phyloP scores from a whole-genome alignment of 2,329 filamentous ascomycete genomes.

The Zasmidium cellare region DNA sequence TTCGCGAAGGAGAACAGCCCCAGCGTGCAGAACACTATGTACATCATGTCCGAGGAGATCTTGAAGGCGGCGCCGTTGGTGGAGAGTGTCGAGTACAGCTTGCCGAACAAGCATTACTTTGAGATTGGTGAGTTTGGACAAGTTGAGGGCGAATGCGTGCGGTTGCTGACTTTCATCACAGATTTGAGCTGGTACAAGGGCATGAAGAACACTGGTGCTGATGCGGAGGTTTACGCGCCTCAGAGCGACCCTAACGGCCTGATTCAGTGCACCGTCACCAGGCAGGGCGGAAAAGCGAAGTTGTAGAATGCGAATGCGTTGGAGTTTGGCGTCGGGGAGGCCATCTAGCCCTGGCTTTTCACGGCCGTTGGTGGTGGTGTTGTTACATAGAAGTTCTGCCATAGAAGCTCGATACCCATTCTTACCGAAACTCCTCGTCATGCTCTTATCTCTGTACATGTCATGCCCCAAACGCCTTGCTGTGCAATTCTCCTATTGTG shows the following conservation, averaged over 20 bases:
- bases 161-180: constrained; percentile 38
- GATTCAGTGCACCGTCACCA: constrained; percentile 86
- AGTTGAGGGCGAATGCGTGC: neutral
- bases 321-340: neutral
- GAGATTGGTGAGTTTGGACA: constrained; percentile 70
- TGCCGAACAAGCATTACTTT: constrained; percentile 99
- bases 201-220: constrained; percentile 88
- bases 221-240: constrained; percentile 93
- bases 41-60: constrained; percentile 93
- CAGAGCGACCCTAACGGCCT: constrained; percentile 92
- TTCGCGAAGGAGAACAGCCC: constrained; percentile 90
- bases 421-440: constrained; percentile 3
- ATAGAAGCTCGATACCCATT: constrained; percentile 8
- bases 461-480: constrained; percentile 15
- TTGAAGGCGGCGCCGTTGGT: constrained; percentile 72
- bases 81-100: constrained; percentile 72
- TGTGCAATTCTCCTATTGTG: constrained; percentile 3
- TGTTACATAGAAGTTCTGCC: neutral
- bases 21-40: constrained; percentile 97
- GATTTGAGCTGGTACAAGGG: constrained; percentile 97
- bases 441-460: constrained; percentile 6
- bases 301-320: constrained; percentile 15
- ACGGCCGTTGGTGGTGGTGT: neutral
- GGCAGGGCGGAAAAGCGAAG: constrained; percentile 42
- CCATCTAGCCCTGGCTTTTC: neutral